A percentile compares a stretch with the other conserved stretches of the same genome.
Conservation (phyloP, 139 green algal genomes). For the Haematococcus lacustris region DNA sequence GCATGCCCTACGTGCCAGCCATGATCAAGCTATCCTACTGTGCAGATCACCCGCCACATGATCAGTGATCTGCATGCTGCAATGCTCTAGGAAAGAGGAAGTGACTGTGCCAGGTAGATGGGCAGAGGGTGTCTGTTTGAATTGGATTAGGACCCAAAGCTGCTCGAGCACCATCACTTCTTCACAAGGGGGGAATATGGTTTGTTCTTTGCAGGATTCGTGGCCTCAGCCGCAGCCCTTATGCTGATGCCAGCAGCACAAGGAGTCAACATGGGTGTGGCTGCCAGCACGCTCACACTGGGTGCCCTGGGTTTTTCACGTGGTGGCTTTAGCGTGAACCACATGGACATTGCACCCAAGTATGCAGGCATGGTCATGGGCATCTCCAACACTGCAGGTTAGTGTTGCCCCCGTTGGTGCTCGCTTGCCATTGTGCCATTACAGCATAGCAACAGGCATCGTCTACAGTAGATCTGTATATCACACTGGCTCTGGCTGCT, state of each 20-base stretch:
- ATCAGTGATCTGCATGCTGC: no score
- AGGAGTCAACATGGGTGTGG: slow-evolving; percentile 25
- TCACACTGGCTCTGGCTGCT: neutral
- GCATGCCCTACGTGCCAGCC: no score
- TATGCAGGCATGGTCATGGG: slow-evolving; percentile 94
- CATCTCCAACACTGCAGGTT: slow-evolving; percentile 79
- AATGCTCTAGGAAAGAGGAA: no score
- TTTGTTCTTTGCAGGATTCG: slow-evolving; percentile 59
- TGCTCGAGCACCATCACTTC: no score
- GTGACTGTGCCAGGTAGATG: no score
- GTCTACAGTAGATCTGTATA: neutral
- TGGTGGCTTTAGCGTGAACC: slow-evolving; percentile 93
- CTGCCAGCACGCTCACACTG: slow-evolving; percentile 41
- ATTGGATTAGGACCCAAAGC: no score
- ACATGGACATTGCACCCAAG: slow-evolving; percentile 95
- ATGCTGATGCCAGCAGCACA: slow-evolving; percentile 59
- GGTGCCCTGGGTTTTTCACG: slow-evolving; percentile 38
- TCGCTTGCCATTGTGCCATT: no score
- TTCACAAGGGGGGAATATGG: no score
- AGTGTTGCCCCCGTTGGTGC: neutral
- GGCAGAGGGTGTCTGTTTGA: no score
- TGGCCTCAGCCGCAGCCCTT: slow-evolving; percentile 40
- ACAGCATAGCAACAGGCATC: neutral
- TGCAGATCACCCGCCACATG: neutral
- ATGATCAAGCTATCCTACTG: neutral